phyloP scores from a whole-genome alignment of 768 basidiomycete genomes.

The Leccinum truebloodii region DNA sequence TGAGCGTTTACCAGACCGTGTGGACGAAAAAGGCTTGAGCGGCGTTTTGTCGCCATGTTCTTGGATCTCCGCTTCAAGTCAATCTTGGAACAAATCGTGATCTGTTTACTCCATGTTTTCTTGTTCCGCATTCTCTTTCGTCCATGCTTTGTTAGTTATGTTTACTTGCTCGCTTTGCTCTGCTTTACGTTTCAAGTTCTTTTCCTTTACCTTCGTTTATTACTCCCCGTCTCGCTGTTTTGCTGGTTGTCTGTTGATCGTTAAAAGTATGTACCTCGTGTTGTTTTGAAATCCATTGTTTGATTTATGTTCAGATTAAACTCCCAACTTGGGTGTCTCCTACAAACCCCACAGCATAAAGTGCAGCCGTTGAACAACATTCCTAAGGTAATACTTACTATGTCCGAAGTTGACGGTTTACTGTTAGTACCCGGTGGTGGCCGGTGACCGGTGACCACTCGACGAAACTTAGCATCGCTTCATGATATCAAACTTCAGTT shows the following conservation, averaged over 20 bases:
- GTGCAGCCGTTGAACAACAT: no score
- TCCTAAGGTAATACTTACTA: no score
- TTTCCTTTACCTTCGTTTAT: background rate
- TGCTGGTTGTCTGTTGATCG: background rate
- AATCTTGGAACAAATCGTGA: background rate
- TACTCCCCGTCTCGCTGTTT: background rate
- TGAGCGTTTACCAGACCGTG: conserved; percentile 50
- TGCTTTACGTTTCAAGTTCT: background rate
- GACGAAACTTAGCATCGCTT: no score
- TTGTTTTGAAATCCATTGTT: conserved; percentile 2
- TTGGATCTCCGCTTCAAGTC: background rate
- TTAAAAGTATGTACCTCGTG: background rate
- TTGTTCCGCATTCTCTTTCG: background rate
- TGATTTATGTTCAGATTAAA: background rate
- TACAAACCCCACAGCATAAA: background rate
- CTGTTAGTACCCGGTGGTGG: no score
- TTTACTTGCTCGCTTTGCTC: background rate
- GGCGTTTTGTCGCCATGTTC: background rate
- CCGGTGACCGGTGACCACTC: no score
- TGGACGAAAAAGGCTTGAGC: conserved; percentile 39
- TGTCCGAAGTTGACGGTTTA: no score
- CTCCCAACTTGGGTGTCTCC: no score
- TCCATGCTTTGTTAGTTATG: background rate
- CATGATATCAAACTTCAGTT: no score
- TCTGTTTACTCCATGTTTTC: background rate